phyloP scores from a whole-genome alignment of 257 asterid species.

The Capsicum baccatum region DNA sequence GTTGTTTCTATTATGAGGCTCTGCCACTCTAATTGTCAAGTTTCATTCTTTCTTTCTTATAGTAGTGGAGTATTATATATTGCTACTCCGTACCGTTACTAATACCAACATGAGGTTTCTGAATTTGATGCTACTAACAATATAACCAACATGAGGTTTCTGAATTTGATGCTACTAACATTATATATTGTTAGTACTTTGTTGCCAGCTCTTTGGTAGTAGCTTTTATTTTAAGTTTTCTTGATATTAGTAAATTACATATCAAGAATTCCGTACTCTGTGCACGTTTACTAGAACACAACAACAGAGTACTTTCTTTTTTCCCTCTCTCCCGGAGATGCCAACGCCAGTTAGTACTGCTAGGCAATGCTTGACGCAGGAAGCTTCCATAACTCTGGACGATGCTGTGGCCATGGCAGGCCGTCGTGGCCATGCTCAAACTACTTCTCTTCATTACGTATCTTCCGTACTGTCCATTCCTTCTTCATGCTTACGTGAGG shows the following conservation, averaged over 20 bases:
- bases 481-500: constrained; percentile 74
- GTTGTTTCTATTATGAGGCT: constrained; percentile 18
- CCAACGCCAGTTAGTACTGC: constrained; percentile 88
- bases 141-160: background rate
- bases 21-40: background rate
- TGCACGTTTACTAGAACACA: constrained; percentile 2
- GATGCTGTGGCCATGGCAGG: constrained; percentile 86
- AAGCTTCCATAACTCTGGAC: constrained; percentile 68
- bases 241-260: background rate
- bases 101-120: background rate
- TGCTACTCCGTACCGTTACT: background rate
- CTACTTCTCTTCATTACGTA: constrained; percentile 89
- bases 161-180: background rate
- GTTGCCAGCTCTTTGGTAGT: constrained; percentile 20
- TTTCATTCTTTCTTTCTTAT: background rate
- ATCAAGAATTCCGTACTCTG: constrained; percentile 19
- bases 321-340: constrained; percentile 41
- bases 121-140: background rate
- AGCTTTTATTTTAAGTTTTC: constrained; percentile 14
- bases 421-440: constrained; percentile 89
- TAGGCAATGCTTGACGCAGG: constrained; percentile 84
- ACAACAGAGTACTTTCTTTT: background rate
- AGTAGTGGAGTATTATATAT: background rate
- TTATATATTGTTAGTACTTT: background rate
- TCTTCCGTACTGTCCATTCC: constrained; percentile 77